These are phyloP conservation scores for Neofusicoccum sp. DNA, from an alignment of 2,329 filamentous ascomycete species.

Conservation along the genomic window DNA sequence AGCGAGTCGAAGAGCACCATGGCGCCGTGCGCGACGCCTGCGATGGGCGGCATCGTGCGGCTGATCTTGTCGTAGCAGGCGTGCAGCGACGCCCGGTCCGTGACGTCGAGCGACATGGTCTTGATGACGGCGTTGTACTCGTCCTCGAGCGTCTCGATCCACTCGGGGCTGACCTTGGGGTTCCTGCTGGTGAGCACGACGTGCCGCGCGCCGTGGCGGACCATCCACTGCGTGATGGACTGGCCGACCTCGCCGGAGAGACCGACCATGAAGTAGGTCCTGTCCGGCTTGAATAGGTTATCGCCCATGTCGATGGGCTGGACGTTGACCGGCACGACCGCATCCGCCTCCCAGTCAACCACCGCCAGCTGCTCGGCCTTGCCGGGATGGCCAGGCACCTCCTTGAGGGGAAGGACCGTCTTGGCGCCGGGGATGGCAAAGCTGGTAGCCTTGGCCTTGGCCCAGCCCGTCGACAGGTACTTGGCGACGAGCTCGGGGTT, in stretches of 20 bases:
- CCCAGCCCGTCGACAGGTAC: neutral
- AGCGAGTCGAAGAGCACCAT: conserved; percentile 23
- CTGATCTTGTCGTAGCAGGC: conserved; percentile 11
- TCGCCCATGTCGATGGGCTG: neutral
- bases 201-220: conserved; percentile 22
- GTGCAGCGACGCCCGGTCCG: neutral
- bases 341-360: neutral
- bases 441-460: neutral
- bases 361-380: neutral
- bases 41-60: conserved; percentile 18
- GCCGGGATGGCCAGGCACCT: too few relatives aligned
- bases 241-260: conserved; percentile 25
- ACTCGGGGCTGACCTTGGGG: conserved; percentile 33
- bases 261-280: conserved; percentile 25
- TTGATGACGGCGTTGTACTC: conserved; percentile 13
- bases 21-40: conserved; percentile 25
- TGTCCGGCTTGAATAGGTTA: conserved; percentile 15
- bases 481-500: neutral
- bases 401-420: neutral
- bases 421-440: neutral
- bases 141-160: conserved; percentile 23
- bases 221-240: conserved; percentile 26
- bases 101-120: conserved; percentile 19
- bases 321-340: neutral
- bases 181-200: conserved; percentile 40